Conservation (phyloP, 1,139 yeast genomes). For the Debaryomyces sp. region DNA sequence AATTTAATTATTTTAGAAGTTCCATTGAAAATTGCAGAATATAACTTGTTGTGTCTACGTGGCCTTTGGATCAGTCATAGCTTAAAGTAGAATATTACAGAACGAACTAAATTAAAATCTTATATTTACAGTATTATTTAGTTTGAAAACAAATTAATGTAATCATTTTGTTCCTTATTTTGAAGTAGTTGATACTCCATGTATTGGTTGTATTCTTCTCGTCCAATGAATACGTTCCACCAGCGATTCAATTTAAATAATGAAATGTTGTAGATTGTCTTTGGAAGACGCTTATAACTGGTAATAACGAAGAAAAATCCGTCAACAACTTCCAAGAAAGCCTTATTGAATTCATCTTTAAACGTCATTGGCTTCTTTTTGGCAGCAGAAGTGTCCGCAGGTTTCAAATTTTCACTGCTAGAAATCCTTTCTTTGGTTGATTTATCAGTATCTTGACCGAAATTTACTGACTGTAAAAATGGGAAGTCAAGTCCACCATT, state of each 20-base stretch:
- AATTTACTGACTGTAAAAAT: slow-evolving; percentile 22
- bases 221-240: slow-evolving; percentile 81
- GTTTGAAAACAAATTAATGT: slow-evolving; percentile 15
- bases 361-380: slow-evolving; percentile 18
- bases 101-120: not conserved
- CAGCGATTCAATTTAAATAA: slow-evolving; percentile 52
- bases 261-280: slow-evolving; percentile 52
- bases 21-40: not conserved
- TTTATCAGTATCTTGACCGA: not conserved
- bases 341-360: slow-evolving; percentile 52
- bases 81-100: not conserved
- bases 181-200: slow-evolving; percentile 17
- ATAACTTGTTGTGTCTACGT: too few species aligned
- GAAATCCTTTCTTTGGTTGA: slow-evolving; percentile 1
- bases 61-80: too few species aligned
- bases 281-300: slow-evolving; percentile 75
- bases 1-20: too few species aligned
- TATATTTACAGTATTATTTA: slow-evolving; percentile 5
- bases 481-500: slow-evolving; percentile 45
- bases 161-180: slow-evolving; percentile 16
- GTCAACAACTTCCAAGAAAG: slow-evolving; percentile 54
- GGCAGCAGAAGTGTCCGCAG: not conserved
- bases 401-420: slow-evolving; percentile 14
- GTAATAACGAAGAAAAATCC: slow-evolving; percentile 67
- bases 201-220: slow-evolving; percentile 23